Evolutionary conservation across 2,329 filamentous ascomycete species (phyloP), one percentile per base, ranked within the genome.

Genomic region (Fusarium tanahbumbuense): DNA sequence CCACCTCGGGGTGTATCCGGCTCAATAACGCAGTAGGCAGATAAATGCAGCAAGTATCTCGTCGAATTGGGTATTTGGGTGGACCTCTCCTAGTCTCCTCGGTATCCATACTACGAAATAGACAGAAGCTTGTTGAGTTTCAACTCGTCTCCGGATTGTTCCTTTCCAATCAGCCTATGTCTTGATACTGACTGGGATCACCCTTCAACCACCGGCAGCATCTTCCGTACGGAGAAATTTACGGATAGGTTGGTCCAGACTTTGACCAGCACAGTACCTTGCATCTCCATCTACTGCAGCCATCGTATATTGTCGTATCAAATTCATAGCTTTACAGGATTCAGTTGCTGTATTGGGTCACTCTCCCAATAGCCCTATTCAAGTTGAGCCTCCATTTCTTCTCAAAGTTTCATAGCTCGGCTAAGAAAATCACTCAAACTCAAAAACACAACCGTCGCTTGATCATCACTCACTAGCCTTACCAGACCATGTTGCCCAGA

Each of bases 401-500:
- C 32, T 18, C 15, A 40, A 25, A 22, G n/a, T 22, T 41, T 34
- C 10, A 28, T 40, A 30, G 47, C 55, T n/a, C 34, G 45, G 49
- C 55, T 50, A 30, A 66, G 47, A 66, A 69, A 69, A 61, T 70
- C 44, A 61, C 60, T 53, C 60, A 69, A 68, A 67, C 55, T 69
- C 60, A 62, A 52, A 42, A 42, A 20, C 23, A 20, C 49, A 70
- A 46, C 37, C 34, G 50, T 44, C 47, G 30, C 50, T 49, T 52
- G 28, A 30, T 41, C 10, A 34, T 40, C 34, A 45, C 49, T 49
- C 41, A 27, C 52, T 34, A 66, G 48, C 16, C 16, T 28, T 37
- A 9, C 40, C 47, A 57, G 34, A 42, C 48, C 32, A 61, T 48
- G 30, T 32, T 48, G 12, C 42, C 40, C 46, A 11, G 32, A 70